These are phyloP conservation scores for Thielaviopsis populi DNA, from an alignment of 2,329 filamentous ascomycete species.

Conservation along the genomic window DNA sequence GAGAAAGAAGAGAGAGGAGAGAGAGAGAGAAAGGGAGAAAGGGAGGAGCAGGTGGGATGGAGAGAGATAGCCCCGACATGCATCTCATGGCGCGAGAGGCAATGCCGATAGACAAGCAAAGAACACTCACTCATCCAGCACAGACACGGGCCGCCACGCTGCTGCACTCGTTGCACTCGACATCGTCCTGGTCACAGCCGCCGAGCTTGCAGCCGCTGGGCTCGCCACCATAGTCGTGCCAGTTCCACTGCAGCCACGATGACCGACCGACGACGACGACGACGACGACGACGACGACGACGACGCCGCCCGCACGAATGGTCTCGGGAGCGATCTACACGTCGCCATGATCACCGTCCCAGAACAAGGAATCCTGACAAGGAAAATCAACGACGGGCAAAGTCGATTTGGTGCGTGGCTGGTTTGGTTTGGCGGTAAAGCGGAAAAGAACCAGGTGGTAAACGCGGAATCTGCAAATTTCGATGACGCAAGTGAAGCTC, in stretches of 20 bases:
- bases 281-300: background rate
- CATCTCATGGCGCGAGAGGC: background rate
- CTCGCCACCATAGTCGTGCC: background rate
- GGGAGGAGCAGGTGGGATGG: background rate
- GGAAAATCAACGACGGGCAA: background rate
- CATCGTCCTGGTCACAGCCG: background rate
- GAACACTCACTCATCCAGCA: conserved; percentile 45
- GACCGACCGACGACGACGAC: background rate
- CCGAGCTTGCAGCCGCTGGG: background rate
- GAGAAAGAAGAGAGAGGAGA: background rate
- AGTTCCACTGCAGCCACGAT: background rate
- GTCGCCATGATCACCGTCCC: background rate
- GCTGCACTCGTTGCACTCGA: conserved; percentile 21
- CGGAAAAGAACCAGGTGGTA: background rate
- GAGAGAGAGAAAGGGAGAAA: conserved; percentile 5
- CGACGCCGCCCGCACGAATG: background rate
- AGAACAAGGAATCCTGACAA: background rate
- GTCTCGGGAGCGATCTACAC: background rate
- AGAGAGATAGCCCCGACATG: background rate
- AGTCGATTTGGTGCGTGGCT: background rate
- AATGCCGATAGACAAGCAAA: background rate
- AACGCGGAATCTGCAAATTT: conserved; percentile 9
- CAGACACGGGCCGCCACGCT: conserved; percentile 48
- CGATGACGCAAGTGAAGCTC: conserved; percentile 6
- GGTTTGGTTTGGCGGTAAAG: background rate